Percentiles rank a stretch among this genome's conserved stretches.
Evolutionary conservation across 352 stramenopile genomes (phyloP).

Genomic region (Globisporangium camurandrum): DNA sequence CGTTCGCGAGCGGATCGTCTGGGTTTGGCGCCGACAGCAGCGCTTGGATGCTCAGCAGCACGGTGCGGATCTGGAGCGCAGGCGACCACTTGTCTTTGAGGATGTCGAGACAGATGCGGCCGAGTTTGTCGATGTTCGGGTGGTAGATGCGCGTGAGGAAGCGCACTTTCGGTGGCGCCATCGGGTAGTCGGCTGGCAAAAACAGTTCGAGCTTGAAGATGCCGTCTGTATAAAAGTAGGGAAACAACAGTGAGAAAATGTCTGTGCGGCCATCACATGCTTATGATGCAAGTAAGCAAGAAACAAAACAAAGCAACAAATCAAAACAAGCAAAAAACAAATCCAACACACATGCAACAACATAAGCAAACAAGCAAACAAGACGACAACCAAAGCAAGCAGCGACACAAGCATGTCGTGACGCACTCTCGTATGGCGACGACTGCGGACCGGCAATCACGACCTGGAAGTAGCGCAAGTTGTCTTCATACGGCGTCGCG

Average conservation of each 20-base stretch:
- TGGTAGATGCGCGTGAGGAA: slow-evolving; percentile 99
- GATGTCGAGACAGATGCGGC: slow-evolving; percentile 98
- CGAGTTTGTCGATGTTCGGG: slow-evolving; percentile 97
- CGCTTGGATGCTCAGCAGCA: slow-evolving; percentile 96
- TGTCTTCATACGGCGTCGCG: slow-evolving; percentile 96
- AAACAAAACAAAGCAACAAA: no score
- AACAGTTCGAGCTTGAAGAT: slow-evolving; percentile 97
- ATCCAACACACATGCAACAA: no score
- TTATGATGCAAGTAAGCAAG: no score
- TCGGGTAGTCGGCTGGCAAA: slow-evolving; percentile 95
- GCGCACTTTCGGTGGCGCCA: slow-evolving; percentile 95
- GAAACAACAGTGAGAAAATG: not conserved
- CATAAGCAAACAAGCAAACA: no score
- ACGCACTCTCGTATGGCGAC: slow-evolving; percentile 92
- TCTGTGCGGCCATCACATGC: no score
- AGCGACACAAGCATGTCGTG: no score
- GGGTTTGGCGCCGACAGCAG: slow-evolving; percentile 95
- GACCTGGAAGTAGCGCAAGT: slow-evolving; percentile 97
- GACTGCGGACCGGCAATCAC: slow-evolving; percentile 95
- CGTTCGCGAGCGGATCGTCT: slow-evolving; percentile 96
- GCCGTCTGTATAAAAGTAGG: slow-evolving; percentile 40
- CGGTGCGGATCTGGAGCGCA: slow-evolving; percentile 97
- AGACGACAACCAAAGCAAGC: no score
- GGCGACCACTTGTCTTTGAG: slow-evolving; percentile 99
- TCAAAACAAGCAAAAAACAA: no score